Evolutionary conservation across 371 early-diverging fungal genomes (phyloP).

Genomic region (Furculomyces boomerangus): DNA sequence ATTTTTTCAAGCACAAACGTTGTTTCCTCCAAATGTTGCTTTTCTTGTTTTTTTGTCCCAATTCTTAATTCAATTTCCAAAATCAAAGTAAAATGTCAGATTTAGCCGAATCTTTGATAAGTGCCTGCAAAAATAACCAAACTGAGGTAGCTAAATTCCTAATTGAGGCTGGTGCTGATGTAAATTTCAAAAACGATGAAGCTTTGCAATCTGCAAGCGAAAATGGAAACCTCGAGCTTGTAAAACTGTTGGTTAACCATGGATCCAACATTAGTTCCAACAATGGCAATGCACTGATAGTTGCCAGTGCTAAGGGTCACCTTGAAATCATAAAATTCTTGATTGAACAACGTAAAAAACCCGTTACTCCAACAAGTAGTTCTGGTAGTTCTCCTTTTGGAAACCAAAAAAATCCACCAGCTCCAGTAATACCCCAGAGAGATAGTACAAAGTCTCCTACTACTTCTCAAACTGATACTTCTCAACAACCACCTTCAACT

Average conservation of each 20-base stretch:
- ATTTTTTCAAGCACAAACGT: no score
- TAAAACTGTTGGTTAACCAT: slow-evolving; percentile 6
- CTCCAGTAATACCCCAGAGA: no score
- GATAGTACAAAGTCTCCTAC: no score
- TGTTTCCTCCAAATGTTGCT: no score
- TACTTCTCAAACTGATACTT: not conserved
- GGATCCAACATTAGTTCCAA: slow-evolving; percentile 12
- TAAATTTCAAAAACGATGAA: slow-evolving; percentile 7
- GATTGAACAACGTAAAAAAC: not conserved
- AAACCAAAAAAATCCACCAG: no score
- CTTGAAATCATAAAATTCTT: not conserved
- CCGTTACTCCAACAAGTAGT: no score
- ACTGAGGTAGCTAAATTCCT: not conserved
- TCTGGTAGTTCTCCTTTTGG: no score
- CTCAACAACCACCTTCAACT: not conserved
- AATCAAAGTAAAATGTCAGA: not conserved
- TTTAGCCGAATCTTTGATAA: not conserved
- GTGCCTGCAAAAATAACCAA: not conserved
- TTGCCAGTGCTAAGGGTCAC: slow-evolving; percentile 5
- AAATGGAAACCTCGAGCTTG: slow-evolving; percentile 5
- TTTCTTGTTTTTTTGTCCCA: no score
- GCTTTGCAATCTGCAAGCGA: slow-evolving; percentile 15
- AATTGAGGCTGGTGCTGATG: not conserved
- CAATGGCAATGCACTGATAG: slow-evolving; percentile 13
- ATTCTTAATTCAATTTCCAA: no score